These are phyloP conservation scores for Phanerochaete carnosa DNA, from an alignment of 768 basidiomycete genomes.

Conservation along the genomic window DNA sequence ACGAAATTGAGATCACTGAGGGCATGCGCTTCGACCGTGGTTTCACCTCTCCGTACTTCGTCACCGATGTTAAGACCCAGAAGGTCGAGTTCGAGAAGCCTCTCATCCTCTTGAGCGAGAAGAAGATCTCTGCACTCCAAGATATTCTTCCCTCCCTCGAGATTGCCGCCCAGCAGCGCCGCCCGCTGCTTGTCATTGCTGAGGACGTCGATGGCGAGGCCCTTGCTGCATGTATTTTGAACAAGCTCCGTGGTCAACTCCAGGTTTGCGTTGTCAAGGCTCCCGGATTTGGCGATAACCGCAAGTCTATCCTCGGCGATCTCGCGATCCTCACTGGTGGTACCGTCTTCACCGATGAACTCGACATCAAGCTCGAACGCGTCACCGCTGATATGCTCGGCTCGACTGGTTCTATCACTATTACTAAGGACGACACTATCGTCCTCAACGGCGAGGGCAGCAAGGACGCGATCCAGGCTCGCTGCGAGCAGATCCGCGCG, in stretches of 20 bases:
- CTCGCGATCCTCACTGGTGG: conserved; percentile 97
- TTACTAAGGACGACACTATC: conserved; percentile 98
- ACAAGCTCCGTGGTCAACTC: conserved; percentile 98
- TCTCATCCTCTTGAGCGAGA: conserved; percentile 88
- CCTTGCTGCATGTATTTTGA: conserved; percentile 95
- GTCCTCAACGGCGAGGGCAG: conserved; percentile 90
- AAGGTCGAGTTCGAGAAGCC: conserved; percentile 98
- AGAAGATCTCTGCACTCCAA: conserved; percentile 94
- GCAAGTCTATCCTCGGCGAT: conserved; percentile 96
- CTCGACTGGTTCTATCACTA: conserved; percentile 84
- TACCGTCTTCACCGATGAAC: conserved; percentile 88
- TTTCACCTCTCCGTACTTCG: conserved; percentile 96
- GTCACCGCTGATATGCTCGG: conserved; percentile 88
- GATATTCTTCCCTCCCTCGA: conserved; percentile 94
- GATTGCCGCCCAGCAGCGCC: conserved; percentile 72
- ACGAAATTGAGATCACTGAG: conserved; percentile 99
- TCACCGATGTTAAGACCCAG: conserved; percentile 96
- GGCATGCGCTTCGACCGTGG: conserved; percentile 99
- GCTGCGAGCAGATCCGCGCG: conserved; percentile 93
- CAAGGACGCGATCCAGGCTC: conserved; percentile 85
- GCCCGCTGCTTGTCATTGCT: conserved; percentile 93
- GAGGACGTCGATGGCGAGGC: conserved; percentile 99
- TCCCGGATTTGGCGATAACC: conserved; percentile 98
- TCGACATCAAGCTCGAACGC: conserved; percentile 96
- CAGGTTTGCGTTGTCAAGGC: conserved; percentile 95